These are phyloP conservation scores for Strobilomyces confusus DNA, from an alignment of 768 basidiomycete genomes.

Conservation along the genomic window DNA sequence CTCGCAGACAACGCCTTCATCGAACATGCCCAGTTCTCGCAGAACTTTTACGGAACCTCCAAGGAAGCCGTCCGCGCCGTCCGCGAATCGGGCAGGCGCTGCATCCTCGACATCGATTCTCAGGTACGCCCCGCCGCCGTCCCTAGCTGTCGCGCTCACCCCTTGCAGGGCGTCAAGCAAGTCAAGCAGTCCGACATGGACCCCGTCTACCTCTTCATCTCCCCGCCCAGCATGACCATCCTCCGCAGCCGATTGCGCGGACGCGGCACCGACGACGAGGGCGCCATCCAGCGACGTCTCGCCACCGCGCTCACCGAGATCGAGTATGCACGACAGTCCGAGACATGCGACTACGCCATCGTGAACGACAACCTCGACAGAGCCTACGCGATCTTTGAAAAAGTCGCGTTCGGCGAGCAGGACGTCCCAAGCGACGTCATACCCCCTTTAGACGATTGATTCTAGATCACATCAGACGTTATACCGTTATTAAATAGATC, in stretches of 20 bases:
- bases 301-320: constrained; percentile 77
- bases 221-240: constrained; percentile 74
- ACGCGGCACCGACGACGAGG: constrained; percentile 82
- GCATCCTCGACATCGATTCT: constrained; percentile 93
- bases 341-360: constrained; percentile 76
- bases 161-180: constrained; percentile 78
- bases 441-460: constrained; percentile 59
- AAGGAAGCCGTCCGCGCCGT: constrained; percentile 71
- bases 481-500: constrained; percentile 1
- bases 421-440: constrained; percentile 55
- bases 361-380: constrained; percentile 87
- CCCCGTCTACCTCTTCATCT: constrained; percentile 88
- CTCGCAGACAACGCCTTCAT: constrained; percentile 76
- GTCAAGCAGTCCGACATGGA: constrained; percentile 80
- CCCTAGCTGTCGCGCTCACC: neutral
- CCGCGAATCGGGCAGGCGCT: constrained; percentile 64
- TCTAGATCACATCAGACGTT: neutral
- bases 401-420: constrained; percentile 66
- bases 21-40: constrained; percentile 91
- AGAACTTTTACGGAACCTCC: constrained; percentile 92
- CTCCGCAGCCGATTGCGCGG: constrained; percentile 68
- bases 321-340: constrained; percentile 73
- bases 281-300: constrained; percentile 69
- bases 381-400: constrained; percentile 75
- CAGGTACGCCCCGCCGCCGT: constrained; percentile 46